A percentile compares a stretch with the other conserved stretches of the same genome.
Evolutionary conservation across 176 grass and related monocot genomes (phyloP).

Genomic region (Aegilops speltoides): DNA sequence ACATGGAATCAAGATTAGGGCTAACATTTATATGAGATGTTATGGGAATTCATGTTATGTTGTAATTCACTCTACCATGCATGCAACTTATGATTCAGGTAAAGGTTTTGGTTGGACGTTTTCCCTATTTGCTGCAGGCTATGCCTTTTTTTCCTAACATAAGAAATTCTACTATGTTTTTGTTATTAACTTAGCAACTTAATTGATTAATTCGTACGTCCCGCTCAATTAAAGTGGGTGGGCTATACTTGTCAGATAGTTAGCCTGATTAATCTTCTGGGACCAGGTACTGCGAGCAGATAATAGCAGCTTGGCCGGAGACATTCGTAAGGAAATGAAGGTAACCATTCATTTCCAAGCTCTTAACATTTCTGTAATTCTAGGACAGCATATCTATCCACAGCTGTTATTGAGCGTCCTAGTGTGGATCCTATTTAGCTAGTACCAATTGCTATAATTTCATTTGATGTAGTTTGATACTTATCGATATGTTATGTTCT

Average conservation of each 20-base stretch:
- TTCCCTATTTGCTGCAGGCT: background rate
- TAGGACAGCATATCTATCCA: background rate
- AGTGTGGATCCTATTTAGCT: slow-evolving; percentile 4
- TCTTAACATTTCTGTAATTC: background rate
- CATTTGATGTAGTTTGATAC: background rate
- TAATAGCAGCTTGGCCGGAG: slow-evolving; percentile 93
- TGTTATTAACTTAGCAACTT: background rate
- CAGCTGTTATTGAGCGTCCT: background rate
- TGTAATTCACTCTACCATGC: background rate
- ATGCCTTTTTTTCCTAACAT: background rate
- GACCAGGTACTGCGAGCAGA: slow-evolving; percentile 85
- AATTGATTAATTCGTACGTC: background rate
- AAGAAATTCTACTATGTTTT: background rate
- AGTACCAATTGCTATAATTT: background rate
- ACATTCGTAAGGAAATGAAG: slow-evolving; percentile 99
- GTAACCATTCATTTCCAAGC: slow-evolving; percentile 17
- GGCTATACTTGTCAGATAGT: background rate
- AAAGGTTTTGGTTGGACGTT: slow-evolving; percentile 3
- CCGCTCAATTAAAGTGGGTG: slow-evolving; percentile 14
- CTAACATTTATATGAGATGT: background rate
- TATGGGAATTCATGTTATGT: background rate
- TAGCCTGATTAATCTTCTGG: slow-evolving; percentile 15
- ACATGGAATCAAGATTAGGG: too few relatives aligned
- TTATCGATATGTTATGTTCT: background rate
- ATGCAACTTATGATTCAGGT: background rate